Evolutionary conservation across 2,329 filamentous ascomycete genomes (phyloP), one percentile per base, ranked within the genome.

Genomic region (Phyllosticta citrichinensis): DNA sequence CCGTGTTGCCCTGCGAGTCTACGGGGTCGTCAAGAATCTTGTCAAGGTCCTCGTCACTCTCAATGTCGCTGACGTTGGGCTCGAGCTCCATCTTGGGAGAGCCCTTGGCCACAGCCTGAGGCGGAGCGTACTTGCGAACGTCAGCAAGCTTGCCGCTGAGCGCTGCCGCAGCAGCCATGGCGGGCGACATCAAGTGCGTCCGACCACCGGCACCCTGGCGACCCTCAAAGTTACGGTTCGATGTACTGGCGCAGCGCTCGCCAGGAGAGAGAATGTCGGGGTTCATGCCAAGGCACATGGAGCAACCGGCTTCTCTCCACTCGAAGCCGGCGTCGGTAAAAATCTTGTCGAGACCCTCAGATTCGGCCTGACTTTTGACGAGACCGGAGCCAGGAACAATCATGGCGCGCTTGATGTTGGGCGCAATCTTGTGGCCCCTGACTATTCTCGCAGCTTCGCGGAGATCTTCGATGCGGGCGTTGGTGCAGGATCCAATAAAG

Each of bases 201-300:
- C 94, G 85, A 62, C 93, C 90, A 64, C 86, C 86, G 63, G 93
- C 91, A 71, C 94, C 94, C 77, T 99, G 94, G 65, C 94, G 87
- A 64, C 94, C 94, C 74, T 97, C 94, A 68, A 97, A 97, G 77
- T 97, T 97, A 69, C 94, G 89, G 79, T 97, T 97, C 64, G 90
- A 95, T 56, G 94, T 97, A 71, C 88, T 93, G 52, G 94, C 94
- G 73, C 94, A 97, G 70, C 94, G 87, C 78, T 99, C 94, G 73
- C 88, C 84, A 59, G 94, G 92, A 1, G 91, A 86, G 55, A 97
- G 83, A 65, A 99, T 97, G 74, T 99, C 94, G 0, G 94, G 93
- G 80, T 99, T 99, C 93, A 99, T 99, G 73, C 94, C 94, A 60
- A 99, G 83, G 73, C 94, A 97, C 94, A 99, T 99, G 64, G 90